Evolutionary conservation across 495 filamentous ascomycete genomes (phyloP), one percentile per base, ranked within the genome.

Genomic region (Lophiotrema nucula): DNA sequence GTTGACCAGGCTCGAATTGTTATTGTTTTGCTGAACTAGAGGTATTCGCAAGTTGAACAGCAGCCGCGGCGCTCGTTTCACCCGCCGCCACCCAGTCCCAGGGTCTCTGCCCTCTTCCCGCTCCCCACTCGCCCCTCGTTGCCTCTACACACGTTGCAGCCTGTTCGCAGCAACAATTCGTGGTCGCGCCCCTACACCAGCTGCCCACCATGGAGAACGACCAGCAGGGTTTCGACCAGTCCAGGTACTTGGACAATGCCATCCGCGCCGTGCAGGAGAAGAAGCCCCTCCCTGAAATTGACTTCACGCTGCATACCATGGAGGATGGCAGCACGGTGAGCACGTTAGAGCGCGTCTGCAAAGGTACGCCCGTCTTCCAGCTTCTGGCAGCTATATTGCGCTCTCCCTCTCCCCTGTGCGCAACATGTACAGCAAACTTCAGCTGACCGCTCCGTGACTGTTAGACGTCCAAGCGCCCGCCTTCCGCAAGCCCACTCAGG

Each of bases 231-330:
- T 58, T 63, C 27, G 64, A 70, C 54, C 69, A 67, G 42, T 43
- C 43, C 23, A 44, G 62, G 50, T 73, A 72, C 61, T 58, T 75
- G 18, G 72, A 77, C 56, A 75, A 66, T 68, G 73, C 70, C 45
- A 73, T 72, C 38, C 88, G 88, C 67, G 93, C 92, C 48, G 86
- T 98, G 70, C 83, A 81, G 67, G 81, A 97, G 60, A 98, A 97
- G 83, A 90, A 86, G 74, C 90, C 92, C 44, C 82, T 91, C 43
- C 93, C 93, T 27, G 93, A 98, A 79, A 97, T 98, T 70, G 93
- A 98, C 75, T 97, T 97, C 72, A 91, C 90, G 45, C 82, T 98
- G 65, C 93, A 98, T 73, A 90, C 86, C 41, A 96, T 97, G 92
- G 93, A 98, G 74, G 93, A 98, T 81, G 90, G 89, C 65, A 83